Evolutionary conservation across 306 rosid species (phyloP), one percentile per base, ranked within the genome.

Genomic region (Prosopis cineraria): DNA sequence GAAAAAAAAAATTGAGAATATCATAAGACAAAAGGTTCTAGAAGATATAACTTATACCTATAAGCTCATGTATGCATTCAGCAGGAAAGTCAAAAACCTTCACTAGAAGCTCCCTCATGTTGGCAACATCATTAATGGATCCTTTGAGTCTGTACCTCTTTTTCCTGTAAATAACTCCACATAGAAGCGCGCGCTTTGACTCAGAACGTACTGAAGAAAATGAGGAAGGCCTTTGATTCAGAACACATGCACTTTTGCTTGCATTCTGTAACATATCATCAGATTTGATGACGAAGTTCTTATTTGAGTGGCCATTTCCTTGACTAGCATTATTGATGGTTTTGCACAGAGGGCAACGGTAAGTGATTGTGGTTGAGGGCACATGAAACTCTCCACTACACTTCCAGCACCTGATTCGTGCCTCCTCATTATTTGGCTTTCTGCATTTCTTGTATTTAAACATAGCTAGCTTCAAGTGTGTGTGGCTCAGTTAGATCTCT

Each of bases 21-120:
- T 62, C 22, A 16, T 7, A 31, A 62, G 13, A 6, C 12, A 63
- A 1, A 48, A 72, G 33, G 70, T 80, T 25, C n/a, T 56, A 25
- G 64, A 14, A 84, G 34, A 73, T 78, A n/a, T n/a, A n/a, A n/a
- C n/a, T n/a, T n/a, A n/a, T n/a, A 93, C 97, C 98, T 77, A 94
- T 87, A 58, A 94, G 93, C 74, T 89, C 79, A 36, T 81, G 78
- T 59, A 94, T 79, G 83, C 83, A 82, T 2, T 85, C 84, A 12
- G n/a, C n/a, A 29, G 85, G 87, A 62, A 82, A 94, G 39, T 41
- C 25, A 59, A 85, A 94, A n/a, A 14, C 22, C 17, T 66, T 48
- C 5, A 77, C 74, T 71, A 94, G 79, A 68, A 94, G 72, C 2
- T 74, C 80, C 71, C 66, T 82, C 94, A 94, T 92, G 83, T 79